These are phyloP conservation scores for Musa itinerans DNA, from an alignment of 176 grass and related monocot genomes.

Conservation along the genomic window DNA sequence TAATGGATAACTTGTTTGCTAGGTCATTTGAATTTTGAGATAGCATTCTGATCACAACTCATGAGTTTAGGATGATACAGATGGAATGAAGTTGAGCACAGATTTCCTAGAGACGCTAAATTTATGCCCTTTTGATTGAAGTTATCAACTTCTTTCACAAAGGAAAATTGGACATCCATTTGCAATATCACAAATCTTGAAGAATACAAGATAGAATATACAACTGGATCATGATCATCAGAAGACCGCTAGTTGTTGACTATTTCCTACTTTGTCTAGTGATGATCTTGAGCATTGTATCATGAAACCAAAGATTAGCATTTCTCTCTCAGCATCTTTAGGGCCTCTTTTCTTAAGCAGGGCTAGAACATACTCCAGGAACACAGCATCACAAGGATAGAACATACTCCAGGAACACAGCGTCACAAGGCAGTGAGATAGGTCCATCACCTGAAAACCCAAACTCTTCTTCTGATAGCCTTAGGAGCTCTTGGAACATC, in stretches of 20 bases:
- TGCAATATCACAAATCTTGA: background rate
- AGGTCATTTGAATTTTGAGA: slow-evolving; percentile 10
- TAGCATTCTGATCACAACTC: slow-evolving; percentile 10
- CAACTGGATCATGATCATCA: background rate
- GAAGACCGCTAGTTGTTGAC: background rate
- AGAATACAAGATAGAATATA: background rate
- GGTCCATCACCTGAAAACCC: slow-evolving; percentile 29
- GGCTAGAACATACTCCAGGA: slow-evolving; percentile 21
- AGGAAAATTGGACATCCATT: background rate
- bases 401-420: slow-evolving; percentile 17
- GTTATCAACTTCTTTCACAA: background rate
- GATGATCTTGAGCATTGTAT: background rate
- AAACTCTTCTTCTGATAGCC: slow-evolving; percentile 35
- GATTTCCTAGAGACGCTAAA: background rate
- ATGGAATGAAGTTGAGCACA: background rate
- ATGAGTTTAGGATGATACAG: background rate
- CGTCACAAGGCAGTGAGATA: slow-evolving; percentile 29
- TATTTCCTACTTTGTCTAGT: background rate
- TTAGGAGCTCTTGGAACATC: slow-evolving; percentile 30
- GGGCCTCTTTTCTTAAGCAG: slow-evolving; percentile 21
- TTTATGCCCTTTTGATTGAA: background rate
- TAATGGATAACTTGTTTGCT: slow-evolving; percentile 23
- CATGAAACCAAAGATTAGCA: slow-evolving; percentile 18
- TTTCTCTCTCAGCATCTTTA: slow-evolving; percentile 14
- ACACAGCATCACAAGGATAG: slow-evolving; percentile 20